Base-by-base conservation (phyloP, 306 rosid species). In the Psophocarpus tetragonolobus region DNA sequence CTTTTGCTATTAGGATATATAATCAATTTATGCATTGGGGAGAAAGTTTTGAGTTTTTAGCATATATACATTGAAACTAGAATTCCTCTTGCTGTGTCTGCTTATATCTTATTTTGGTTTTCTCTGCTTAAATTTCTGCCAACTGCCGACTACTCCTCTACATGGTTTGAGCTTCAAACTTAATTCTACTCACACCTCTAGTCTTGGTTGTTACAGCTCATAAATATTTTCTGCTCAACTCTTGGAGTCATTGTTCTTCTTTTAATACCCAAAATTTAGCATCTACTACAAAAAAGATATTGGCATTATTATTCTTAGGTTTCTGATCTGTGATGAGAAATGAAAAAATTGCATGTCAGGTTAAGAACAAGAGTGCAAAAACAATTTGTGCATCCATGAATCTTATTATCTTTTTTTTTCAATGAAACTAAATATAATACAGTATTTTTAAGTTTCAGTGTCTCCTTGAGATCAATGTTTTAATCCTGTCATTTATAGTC, bases 61-160 rank as follows among this genome's bases (percentile, higher is more conserved):
- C 51, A 45, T 3, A 32, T 64, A 23, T 75, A 21, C 70, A 44
- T 21, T 64, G 44, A 73, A 79, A 53, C 71, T 44, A 63, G 35
- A 80, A 47, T 41, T 64, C 71, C 39, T 58, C 42, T 26, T 69
- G 54, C 56, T 29, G 24, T 33, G 42, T 56, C 41, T 77, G 70
- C 73, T 50, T 35, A 18, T 63, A 8, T 73, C 17, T 36, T 56
- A 32, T 73, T 72, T 44, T 66, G 21, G 8, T 13, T 56, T 82
- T 48, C 12, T 71, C 36, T 13, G 24, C 53, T 54, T 69, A 29
- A 38, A 75, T 4, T 17, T 5, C 5, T 1, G 47, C 7, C 54
- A 6, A 56, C 4, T 1, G 45, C 6, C 63, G 4, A 56, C 36
- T 81, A 65, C 20, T 8, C 39, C 24, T 20, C 6, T 68, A 7